phyloP scores from a whole-genome alignment of 2,329 filamentous ascomycete species.

The Hypocreales sp. region DNA sequence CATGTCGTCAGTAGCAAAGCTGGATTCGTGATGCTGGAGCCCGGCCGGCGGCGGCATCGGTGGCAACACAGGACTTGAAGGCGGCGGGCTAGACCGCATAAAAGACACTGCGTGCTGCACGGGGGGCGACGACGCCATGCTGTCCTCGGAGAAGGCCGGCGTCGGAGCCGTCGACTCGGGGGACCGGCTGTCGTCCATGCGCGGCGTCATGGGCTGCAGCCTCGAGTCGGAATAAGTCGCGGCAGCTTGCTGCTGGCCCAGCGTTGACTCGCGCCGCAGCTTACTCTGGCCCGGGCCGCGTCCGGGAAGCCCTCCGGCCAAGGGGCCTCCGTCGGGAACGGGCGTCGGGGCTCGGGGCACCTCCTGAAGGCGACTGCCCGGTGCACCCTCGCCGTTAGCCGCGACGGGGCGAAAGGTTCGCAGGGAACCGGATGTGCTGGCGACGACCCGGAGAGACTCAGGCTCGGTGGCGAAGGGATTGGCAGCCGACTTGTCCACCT shows the following conservation, averaged over 20 bases:
- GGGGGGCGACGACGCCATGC: slow-evolving; percentile 78
- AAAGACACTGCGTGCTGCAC: slow-evolving; percentile 47
- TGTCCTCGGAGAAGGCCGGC: slow-evolving; percentile 42
- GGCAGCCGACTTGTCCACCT: slow-evolving; percentile 56
- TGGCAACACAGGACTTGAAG: slow-evolving; percentile 66
- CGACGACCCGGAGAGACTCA: slow-evolving; percentile 76
- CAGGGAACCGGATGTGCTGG: slow-evolving; percentile 78
- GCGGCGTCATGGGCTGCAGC: slow-evolving; percentile 22
- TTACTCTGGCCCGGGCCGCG: slow-evolving; percentile 16
- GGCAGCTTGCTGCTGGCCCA: slow-evolving; percentile 32
- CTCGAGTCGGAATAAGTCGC: slow-evolving; percentile 25
- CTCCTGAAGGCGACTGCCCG: slow-evolving; percentile 46
- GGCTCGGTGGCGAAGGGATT: slow-evolving; percentile 56
- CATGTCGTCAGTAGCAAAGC: slow-evolving; percentile 69
- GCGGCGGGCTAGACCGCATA: slow-evolving; percentile 43
- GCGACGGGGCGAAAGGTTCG: slow-evolving; percentile 66
- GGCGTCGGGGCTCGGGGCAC: slow-evolving; percentile 66
- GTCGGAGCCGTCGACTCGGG: slow-evolving; percentile 38
- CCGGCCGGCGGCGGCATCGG: slow-evolving; percentile 43
- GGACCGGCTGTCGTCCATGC: slow-evolving; percentile 34
- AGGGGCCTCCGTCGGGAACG: slow-evolving; percentile 35
- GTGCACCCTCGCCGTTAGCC: slow-evolving; percentile 26
- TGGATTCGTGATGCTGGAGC: slow-evolving; percentile 50
- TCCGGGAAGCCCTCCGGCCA: too few species aligned
- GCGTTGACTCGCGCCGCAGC: slow-evolving; percentile 44